phyloP scores from a whole-genome alignment of 2,329 filamentous ascomycete genomes.

The Fusarium buharicum region DNA sequence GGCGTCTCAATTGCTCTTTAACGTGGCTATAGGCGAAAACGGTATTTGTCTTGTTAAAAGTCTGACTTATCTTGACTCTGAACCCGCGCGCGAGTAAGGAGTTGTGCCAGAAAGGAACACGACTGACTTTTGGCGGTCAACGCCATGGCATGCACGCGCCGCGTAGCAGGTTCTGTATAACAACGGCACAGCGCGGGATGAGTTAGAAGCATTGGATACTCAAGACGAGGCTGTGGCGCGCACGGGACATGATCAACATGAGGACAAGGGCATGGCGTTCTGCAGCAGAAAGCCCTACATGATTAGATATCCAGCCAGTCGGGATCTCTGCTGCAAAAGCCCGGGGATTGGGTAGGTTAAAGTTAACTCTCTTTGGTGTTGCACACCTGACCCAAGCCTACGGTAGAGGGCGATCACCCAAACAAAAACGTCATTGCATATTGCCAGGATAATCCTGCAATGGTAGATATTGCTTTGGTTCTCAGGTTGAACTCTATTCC shows the following conservation, averaged over 20 bases:
- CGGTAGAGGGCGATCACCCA: slow-evolving; percentile 3
- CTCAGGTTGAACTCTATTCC: slow-evolving; percentile 18
- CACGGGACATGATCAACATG: slow-evolving; percentile 10
- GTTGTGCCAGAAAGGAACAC: background rate
- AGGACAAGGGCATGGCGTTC: slow-evolving; percentile 4
- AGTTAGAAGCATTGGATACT: background rate
- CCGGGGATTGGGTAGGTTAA: background rate
- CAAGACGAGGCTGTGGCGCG: slow-evolving; percentile 10
- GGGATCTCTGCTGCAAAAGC: background rate
- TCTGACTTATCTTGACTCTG: too few relatives aligned
- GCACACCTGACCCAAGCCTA: background rate
- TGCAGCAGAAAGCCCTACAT: background rate
- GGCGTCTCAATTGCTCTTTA: background rate
- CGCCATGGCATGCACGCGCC: background rate
- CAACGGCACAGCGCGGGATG: slow-evolving; percentile 27
- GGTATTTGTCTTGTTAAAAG: too few relatives aligned
- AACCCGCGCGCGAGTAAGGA: background rate
- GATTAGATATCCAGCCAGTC: background rate
- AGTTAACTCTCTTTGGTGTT: background rate
- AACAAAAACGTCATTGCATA: slow-evolving; percentile 14
- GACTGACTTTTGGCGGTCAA: slow-evolving; percentile 17
- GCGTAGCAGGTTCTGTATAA: slow-evolving; percentile 15
- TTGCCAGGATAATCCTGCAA: background rate
- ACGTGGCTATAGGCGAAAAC: background rate
- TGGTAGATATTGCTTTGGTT: background rate